phyloP scores from a whole-genome alignment of 2,329 filamentous ascomycete species.

The Aspergillus ochraceoroseus region DNA sequence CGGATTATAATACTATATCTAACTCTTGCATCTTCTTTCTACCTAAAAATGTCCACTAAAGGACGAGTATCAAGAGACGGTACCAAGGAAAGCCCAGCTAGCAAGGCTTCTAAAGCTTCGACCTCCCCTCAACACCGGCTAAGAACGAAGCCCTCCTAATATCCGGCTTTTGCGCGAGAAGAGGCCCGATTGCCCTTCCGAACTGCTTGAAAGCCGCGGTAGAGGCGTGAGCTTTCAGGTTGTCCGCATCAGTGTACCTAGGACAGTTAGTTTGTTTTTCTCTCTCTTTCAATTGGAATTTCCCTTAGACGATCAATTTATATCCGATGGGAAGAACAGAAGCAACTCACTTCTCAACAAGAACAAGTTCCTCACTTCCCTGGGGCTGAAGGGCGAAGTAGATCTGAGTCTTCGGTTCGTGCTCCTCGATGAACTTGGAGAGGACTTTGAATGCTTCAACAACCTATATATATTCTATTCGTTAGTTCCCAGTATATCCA shows the following conservation, averaged over 20 bases:
- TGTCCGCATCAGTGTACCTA: slow-evolving; percentile 20
- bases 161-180: slow-evolving; percentile 16
- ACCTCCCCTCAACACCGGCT: slow-evolving; percentile 18
- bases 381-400: slow-evolving; percentile 20
- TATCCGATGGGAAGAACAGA: background rate
- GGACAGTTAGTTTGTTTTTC: background rate
- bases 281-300: too few species aligned
- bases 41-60: too few species aligned
- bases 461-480: slow-evolving; percentile 4
- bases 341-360: slow-evolving; percentile 20
- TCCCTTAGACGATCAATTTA: too few species aligned
- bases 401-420: slow-evolving; percentile 22
- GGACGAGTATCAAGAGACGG: too few species aligned
- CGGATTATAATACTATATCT: too few species aligned
- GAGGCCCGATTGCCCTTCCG: slow-evolving; percentile 13
- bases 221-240: slow-evolving; percentile 17
- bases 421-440: slow-evolving; percentile 16
- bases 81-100: too few species aligned
- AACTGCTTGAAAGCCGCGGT: slow-evolving; percentile 19
- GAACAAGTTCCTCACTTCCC: slow-evolving; percentile 18
- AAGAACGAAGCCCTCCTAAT: slow-evolving; percentile 17
- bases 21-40: too few species aligned
- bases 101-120: slow-evolving; percentile 17
- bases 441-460: slow-evolving; percentile 19
- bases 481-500: too few species aligned